A percentile compares a stretch with the other conserved stretches of the same genome.
These are phyloP conservation scores for Trametes gibbosa DNA, from an alignment of 768 basidiomycete species.

Conservation along the genomic window DNA sequence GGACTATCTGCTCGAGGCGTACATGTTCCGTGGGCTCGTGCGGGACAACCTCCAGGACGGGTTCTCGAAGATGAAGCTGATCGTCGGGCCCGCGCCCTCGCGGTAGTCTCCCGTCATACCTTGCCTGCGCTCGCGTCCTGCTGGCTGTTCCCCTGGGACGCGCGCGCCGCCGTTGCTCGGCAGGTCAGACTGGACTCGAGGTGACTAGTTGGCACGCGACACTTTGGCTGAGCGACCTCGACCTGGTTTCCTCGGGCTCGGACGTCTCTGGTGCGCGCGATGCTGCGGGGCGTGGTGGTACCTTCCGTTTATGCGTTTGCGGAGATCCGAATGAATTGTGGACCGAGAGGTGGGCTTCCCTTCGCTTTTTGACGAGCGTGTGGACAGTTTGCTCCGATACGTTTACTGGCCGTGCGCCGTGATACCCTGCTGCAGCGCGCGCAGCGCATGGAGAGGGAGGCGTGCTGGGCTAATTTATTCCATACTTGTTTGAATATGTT, in stretches of 20 bases:
- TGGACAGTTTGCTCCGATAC: too few species aligned
- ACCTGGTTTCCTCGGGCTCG: background rate
- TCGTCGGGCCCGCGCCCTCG: slow-evolving; percentile 17
- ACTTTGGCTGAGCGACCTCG: background rate
- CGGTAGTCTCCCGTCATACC: background rate
- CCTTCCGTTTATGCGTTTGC: too few species aligned
- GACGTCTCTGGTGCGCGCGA: background rate
- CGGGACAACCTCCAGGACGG: slow-evolving; percentile 23
- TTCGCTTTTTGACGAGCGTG: too few species aligned
- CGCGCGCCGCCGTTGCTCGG: background rate
- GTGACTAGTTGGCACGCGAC: background rate
- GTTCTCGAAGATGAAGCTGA: slow-evolving; percentile 25
- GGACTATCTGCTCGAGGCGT: slow-evolving; percentile 37
- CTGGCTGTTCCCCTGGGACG: background rate
- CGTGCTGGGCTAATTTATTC: too few species aligned
- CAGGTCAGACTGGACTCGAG: background rate
- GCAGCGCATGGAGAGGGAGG: too few species aligned
- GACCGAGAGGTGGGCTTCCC: too few species aligned
- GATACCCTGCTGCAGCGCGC: too few species aligned
- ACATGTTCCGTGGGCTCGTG: slow-evolving; percentile 37
- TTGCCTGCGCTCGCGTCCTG: background rate
- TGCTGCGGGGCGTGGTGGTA: background rate
- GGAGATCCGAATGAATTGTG: too few species aligned
- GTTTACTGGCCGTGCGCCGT: too few species aligned
- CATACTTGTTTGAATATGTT: too few species aligned